Conservation (phyloP, 331 rosid species). For the Dryas integrifolia region DNA sequence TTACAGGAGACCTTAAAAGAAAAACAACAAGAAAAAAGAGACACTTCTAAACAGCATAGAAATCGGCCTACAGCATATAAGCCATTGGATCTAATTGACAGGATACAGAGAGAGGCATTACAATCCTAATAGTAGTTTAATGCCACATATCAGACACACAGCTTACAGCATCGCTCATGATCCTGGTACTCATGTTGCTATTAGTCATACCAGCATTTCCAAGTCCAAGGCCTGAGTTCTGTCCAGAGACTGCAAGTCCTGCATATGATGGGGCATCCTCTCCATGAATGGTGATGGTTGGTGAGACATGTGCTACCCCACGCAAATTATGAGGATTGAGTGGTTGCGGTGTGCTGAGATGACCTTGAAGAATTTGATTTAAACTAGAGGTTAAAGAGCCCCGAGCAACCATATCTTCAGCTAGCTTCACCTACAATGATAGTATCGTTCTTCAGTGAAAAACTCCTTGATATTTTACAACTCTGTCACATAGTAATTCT, state of each 20-base stretch:
- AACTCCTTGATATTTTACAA: neutral
- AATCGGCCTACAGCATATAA: slow-evolving; percentile 5
- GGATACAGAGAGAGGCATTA: neutral
- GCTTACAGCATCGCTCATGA: slow-evolving; percentile 43
- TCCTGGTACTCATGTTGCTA: slow-evolving; percentile 37
- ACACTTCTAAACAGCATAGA: neutral
- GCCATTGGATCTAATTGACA: slow-evolving; percentile 1
- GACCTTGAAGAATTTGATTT: slow-evolving; percentile 57
- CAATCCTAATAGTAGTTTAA: slow-evolving; percentile 12
- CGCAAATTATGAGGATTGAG: slow-evolving; percentile 29
- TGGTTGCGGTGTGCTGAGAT: slow-evolving; percentile 41
- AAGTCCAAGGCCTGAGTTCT: slow-evolving; percentile 38
- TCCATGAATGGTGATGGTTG: slow-evolving; percentile 53
- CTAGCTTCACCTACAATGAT: slow-evolving; percentile 70
- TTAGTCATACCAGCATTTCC: slow-evolving; percentile 33
- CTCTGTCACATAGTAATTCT: neutral
- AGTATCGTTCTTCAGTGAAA: neutral
- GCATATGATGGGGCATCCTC: slow-evolving; percentile 49
- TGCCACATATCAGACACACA: slow-evolving; percentile 44
- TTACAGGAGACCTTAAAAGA: slow-evolving; percentile 8
- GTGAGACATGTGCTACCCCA: slow-evolving; percentile 52
- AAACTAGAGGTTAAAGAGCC: slow-evolving; percentile 51
- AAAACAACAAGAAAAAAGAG: neutral
- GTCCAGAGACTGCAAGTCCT: slow-evolving; percentile 44
- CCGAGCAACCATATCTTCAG: slow-evolving; percentile 86